These are phyloP conservation scores for Penstemon newberryi DNA, from an alignment of 257 asterid species.

Conservation along the genomic window DNA sequence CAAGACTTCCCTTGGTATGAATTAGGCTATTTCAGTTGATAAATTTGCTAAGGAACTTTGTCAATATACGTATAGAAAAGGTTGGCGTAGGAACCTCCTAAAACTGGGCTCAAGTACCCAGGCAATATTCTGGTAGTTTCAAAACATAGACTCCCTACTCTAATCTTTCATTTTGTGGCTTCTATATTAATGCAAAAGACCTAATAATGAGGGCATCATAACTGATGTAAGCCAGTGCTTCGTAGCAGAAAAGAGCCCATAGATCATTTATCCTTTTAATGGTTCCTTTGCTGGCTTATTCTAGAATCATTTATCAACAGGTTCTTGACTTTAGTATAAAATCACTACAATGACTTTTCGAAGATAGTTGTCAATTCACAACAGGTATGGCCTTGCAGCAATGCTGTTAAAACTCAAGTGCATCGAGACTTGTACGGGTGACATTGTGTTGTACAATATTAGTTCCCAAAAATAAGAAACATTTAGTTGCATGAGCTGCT, in stretches of 20 bases:
- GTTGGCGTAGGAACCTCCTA: background rate
- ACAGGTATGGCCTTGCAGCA: background rate
- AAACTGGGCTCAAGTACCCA: background rate
- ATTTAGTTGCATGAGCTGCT: background rate
- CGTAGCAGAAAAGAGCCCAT: background rate
- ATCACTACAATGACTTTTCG: background rate
- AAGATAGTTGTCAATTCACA: background rate
- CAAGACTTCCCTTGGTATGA: background rate
- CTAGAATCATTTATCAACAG: background rate
- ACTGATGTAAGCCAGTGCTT: background rate
- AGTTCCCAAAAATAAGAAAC: background rate
- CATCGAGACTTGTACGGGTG: background rate
- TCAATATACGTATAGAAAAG: background rate
- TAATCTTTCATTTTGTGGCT: background rate
- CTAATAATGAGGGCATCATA: background rate
- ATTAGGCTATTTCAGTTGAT: background rate
- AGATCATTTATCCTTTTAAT: background rate
- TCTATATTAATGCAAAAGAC: background rate
- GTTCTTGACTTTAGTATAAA: background rate
- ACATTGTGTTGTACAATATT: background rate
- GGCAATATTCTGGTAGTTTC: background rate
- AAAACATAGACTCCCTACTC: conserved; percentile 1
- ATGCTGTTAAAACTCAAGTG: background rate
- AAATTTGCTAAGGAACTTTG: background rate
- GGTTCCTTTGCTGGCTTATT: background rate